Evolutionary conservation across 2,329 filamentous ascomycete genomes (phyloP), one percentile per base, ranked within the genome.

Genomic region (Scedosporium dehoogii): DNA sequence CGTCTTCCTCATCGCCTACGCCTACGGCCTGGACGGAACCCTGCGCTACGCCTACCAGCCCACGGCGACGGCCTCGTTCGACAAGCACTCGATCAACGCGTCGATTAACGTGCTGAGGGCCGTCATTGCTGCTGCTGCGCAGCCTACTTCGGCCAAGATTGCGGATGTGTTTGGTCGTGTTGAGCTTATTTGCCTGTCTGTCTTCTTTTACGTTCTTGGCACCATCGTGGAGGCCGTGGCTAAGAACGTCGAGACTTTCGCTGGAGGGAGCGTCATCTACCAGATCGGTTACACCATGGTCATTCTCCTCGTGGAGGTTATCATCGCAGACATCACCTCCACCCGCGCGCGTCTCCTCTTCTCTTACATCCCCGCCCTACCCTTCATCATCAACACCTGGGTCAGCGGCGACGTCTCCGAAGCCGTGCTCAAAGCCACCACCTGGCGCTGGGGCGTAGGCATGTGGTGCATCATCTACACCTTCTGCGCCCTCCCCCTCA

Each of bases 391-490:
- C 72, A 87, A 87, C 72, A 84, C 85, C 1, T 88, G 85, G 85
- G 78, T 86, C 3, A 82, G 81, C 65, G 85, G 85, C 27, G 76
- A 86, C 66, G 72, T 88, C 53, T 76, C 81, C 3, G 63, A 68
- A 3, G 74, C 79, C 0, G 81, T 86, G 1, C 70, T 86, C 1
- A 67, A 63, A 0, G 67, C 64, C 14, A 82, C 80, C 0, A 77
- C 73, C 6, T 88, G 85, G 85, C 72, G 78, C 64, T 87, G 84
- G 84, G 85, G 85, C 38, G 78, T 85, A 38, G 85, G 83, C 67
- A 87, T 87, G 84, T 88, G 81, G 76, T 77, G 75, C 65, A 83
- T 87, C 70, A 85, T 87, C 64, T 87, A 84, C 70, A 79, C 84
- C 3, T 77, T 82, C 23, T 83, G 80, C 69, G 74, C 81, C 3